Evolutionary conservation across 192 early-diverging fungal species (phyloP), one percentile per base, ranked within the genome.

Genomic region (Linnemannia schmuckeri): DNA sequence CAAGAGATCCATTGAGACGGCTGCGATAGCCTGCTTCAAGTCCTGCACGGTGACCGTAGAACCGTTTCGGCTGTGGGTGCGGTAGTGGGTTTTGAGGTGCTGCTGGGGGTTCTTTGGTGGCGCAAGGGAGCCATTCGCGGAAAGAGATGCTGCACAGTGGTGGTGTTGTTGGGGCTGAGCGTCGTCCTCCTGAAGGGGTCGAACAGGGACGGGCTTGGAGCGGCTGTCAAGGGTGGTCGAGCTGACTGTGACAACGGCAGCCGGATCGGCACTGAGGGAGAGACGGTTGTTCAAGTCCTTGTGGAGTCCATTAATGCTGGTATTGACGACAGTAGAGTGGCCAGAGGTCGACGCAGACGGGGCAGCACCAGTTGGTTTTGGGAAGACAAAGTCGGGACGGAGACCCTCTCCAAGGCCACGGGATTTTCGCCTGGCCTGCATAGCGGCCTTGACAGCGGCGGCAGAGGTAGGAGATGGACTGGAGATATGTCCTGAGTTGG

Each of bases 21-120:
- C 79, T 22, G 85, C 85, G 72, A 87, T 87, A n/a, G 85, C 85
- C 73, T 81, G 75, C 54, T 87, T 87, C 63, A 87, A 27, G 41
- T 87, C 85, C 76, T 87, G 79, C 5, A 87, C 85, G 27, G 85
- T 87, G 72, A 87, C 85, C 10, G 85, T 87, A 15, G 85, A 87
- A 18, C 85, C 85, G 41, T 87, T 87, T 13, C 85, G 75, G 35
- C 79, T 81, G 72, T 87, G 85, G 30, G 85, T 87, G 66, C 85
- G 85, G 47, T 81, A 87, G 33, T 87, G 85, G 20, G 85, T 87
- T 80, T 81, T 87, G 79, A 87, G 85, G 40, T 87, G 85, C 69
- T 71, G 79, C 63, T 81, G 38, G 30, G 35, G 72, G 68, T 70
- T 70, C 30, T 57, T 78, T 74, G 82, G 76, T 41, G 76, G 76